Conservation (phyloP, 768 basidiomycete species). For the Calocybe cyanea region DNA sequence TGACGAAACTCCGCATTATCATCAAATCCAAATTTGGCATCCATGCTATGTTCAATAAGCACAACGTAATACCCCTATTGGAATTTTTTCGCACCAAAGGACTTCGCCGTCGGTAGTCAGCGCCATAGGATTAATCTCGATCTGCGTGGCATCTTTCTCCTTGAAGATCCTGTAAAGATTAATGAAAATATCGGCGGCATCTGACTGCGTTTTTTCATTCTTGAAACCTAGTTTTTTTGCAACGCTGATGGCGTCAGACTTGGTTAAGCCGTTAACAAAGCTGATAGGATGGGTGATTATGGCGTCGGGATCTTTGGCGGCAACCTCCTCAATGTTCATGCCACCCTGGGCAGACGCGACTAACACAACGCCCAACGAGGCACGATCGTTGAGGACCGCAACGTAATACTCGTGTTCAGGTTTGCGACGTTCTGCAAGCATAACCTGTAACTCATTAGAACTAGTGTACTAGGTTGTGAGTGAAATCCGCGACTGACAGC, state of each 20-base stretch:
- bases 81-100: conserved; percentile 59
- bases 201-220: conserved; percentile 60
- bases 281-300: conserved; percentile 95
- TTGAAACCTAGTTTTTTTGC: conserved; percentile 93
- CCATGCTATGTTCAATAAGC: conserved; percentile 68
- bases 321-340: conserved; percentile 99
- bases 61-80: conserved; percentile 9
- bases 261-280: conserved; percentile 76
- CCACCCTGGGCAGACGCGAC: conserved; percentile 94
- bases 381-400: conserved; percentile 94
- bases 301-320: conserved; percentile 88
- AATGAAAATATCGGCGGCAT: conserved; percentile 92
- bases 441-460: conserved; percentile 55
- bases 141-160: conserved; percentile 98
- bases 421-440: conserved; percentile 94
- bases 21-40: conserved; percentile 99
- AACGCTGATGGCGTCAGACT: conserved; percentile 64
- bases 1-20: conserved; percentile 99
- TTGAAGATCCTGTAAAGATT: conserved; percentile 96
- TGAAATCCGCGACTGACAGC: conserved; percentile 56
- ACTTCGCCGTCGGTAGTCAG: conserved; percentile 89
- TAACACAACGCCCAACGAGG: conserved; percentile 82
- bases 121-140: conserved; percentile 98
- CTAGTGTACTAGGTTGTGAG: neutral
- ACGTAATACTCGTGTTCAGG: conserved; percentile 98